Percentiles rank a stretch among this genome's conserved stretches.
phyloP scores from a whole-genome alignment of 495 filamentous ascomycete species.

The Penicillium pulvis region DNA sequence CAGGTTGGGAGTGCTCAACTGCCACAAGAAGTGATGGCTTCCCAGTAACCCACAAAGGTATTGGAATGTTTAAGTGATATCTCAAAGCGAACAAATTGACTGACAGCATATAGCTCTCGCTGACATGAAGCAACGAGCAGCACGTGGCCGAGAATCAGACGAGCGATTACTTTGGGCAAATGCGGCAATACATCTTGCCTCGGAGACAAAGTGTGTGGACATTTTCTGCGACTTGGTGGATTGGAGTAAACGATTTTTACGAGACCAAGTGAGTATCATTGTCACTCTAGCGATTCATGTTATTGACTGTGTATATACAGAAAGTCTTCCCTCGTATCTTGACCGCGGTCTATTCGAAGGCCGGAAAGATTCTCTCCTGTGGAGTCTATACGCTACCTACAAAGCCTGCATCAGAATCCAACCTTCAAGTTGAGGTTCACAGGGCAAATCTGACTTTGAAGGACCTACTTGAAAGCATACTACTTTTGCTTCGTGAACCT shows the following conservation, averaged over 20 bases:
- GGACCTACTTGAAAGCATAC: not conserved
- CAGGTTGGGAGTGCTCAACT: not conserved
- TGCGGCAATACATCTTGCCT: not conserved
- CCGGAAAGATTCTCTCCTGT: not conserved
- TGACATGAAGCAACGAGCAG: not conserved
- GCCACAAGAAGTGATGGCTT: not conserved
- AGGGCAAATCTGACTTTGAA: not conserved
- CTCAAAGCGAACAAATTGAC: not conserved
- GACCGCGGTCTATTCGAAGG: too few species aligned
- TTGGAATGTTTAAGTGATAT: not conserved
- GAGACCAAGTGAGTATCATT: not conserved
- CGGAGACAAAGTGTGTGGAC: not conserved
- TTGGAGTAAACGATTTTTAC: not conserved
- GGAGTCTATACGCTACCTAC: not conserved
- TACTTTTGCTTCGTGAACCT: constrained; percentile 1
- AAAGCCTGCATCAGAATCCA: not conserved
- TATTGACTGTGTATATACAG: not conserved
- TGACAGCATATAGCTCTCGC: not conserved
- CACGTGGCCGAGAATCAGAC: not conserved
- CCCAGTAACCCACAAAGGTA: constrained; percentile 1
- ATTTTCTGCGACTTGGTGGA: not conserved
- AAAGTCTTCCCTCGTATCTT: not conserved
- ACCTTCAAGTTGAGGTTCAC: not conserved
- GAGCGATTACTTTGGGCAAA: not conserved
- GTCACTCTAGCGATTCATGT: too few species aligned